Evolutionary conservation across 805 yeast species (phyloP).

Genomic region (Saturnispora mendoncae): DNA sequence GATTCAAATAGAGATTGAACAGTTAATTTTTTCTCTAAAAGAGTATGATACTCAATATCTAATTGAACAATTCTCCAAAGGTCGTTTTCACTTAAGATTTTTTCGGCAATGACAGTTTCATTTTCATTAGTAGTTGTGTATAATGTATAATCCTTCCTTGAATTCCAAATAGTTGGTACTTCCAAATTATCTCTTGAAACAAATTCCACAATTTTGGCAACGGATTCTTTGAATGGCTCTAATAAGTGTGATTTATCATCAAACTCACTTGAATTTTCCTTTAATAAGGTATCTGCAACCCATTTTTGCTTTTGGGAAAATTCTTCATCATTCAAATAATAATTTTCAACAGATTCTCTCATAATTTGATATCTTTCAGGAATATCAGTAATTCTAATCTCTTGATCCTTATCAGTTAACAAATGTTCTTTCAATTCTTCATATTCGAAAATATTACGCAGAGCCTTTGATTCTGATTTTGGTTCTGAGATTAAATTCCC

Average conservation of each 20-base stretch:
- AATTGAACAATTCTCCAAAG: conserved; percentile 84
- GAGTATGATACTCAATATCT: conserved; percentile 82
- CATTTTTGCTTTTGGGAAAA: conserved; percentile 67
- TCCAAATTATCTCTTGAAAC: conserved; percentile 73
- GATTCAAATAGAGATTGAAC: conserved; percentile 48
- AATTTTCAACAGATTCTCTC: conserved; percentile 57
- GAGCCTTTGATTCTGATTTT: conserved; percentile 37
- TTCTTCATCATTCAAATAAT: conserved; percentile 62
- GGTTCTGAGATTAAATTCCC: conserved; percentile 27
- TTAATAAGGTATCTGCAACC: conserved; percentile 58
- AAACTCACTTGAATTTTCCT: conserved; percentile 44
- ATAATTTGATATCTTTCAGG: conserved; percentile 88
- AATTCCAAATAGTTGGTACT: conserved; percentile 93
- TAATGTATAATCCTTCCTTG: conserved; percentile 81
- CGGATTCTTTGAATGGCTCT: conserved; percentile 57
- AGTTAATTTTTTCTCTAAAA: conserved; percentile 58
- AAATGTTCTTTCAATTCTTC: conserved; percentile 84
- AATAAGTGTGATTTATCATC: conserved; percentile 27
- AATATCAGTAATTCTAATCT: conserved; percentile 73
- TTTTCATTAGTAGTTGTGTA: conserved; percentile 35
- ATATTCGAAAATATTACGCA: conserved; percentile 90
- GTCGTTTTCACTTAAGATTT: conserved; percentile 67
- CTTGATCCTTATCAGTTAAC: conserved; percentile 87
- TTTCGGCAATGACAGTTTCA: conserved; percentile 39
- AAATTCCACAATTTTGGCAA: conserved; percentile 61